A percentile compares a stretch with the other conserved stretches of the same genome.
These are phyloP conservation scores for Tilletia horrida DNA, from an alignment of 1,284 basidiomycete genomes.

Conservation along the genomic window DNA sequence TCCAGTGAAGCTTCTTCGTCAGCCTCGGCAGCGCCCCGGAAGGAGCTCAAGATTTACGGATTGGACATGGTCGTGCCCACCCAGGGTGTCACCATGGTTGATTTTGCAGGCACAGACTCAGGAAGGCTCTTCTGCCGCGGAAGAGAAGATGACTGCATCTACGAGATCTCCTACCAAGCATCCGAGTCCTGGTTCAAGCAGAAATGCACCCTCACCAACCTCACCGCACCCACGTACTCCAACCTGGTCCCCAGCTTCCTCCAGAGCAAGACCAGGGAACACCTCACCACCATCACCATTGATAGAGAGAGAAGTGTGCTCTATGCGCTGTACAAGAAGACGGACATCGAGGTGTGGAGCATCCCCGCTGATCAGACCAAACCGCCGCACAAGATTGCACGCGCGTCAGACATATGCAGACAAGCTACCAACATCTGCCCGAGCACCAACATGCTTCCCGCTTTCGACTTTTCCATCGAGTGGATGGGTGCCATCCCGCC, in stretches of 20 bases:
- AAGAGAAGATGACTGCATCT: conserved; percentile 73
- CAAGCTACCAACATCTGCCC: conserved; percentile 41
- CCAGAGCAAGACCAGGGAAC: conserved; percentile 61
- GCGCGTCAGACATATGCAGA: conserved; percentile 45
- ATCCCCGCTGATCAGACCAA: conserved; percentile 41
- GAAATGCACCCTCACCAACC: conserved; percentile 70
- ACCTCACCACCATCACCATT: conserved; percentile 39
- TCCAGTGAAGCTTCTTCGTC: conserved; percentile 21
- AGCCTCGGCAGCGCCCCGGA: conserved; percentile 45
- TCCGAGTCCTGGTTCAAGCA: conserved; percentile 91
- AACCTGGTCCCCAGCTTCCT: conserved; percentile 52
- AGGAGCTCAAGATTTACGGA: conserved; percentile 81
- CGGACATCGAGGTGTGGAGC: conserved; percentile 48
- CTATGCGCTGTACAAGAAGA: conserved; percentile 46
- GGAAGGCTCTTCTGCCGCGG: conserved; percentile 89
- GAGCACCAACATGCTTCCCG: conserved; percentile 36
- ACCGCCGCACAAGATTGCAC: conserved; percentile 42
- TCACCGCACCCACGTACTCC: conserved; percentile 56
- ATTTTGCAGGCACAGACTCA: conserved; percentile 71
- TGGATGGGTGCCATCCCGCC: conserved; percentile 42
- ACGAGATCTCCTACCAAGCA: conserved; percentile 88
- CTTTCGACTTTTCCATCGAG: conserved; percentile 35
- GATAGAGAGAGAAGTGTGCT: conserved; percentile 45
- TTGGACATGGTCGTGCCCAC: conserved; percentile 78
- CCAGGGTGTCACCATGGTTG: conserved; percentile 71